These are phyloP conservation scores for Thraustochytrium sp. DNA, from an alignment of 352 stramenopile species.

Conservation along the genomic window DNA sequence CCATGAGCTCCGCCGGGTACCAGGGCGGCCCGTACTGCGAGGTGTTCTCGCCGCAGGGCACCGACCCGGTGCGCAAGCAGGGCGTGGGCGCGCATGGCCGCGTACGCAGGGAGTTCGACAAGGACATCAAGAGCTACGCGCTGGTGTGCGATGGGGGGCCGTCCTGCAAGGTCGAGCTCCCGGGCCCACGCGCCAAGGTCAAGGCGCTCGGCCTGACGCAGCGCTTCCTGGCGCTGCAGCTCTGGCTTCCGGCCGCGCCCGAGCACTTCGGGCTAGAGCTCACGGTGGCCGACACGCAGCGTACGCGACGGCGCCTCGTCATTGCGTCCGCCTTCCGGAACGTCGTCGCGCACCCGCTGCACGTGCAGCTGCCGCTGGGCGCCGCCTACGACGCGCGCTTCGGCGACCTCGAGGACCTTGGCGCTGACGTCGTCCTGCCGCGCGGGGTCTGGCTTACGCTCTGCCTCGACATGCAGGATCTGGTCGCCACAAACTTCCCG, in stretches of 20 bases:
- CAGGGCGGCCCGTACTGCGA: slow-evolving; percentile 50
- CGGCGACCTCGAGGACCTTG: neutral
- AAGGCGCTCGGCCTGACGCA: slow-evolving; percentile 60
- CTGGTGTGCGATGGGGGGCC: slow-evolving; percentile 65
- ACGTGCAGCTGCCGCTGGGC: slow-evolving; percentile 40
- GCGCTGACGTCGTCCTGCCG: neutral
- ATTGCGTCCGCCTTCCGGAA: slow-evolving; percentile 70
- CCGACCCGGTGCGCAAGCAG: slow-evolving; percentile 62
- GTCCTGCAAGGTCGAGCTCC: slow-evolving; percentile 69
- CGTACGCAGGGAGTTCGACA: slow-evolving; percentile 64
- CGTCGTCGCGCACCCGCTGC: slow-evolving; percentile 49
- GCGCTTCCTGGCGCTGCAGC: slow-evolving; percentile 65
- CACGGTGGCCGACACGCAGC: slow-evolving; percentile 66
- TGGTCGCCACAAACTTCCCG: slow-evolving; percentile 2
- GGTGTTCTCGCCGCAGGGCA: slow-evolving; percentile 68
- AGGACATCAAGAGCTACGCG: slow-evolving; percentile 65
- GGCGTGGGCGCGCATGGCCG: slow-evolving; percentile 68
- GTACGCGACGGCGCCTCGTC: slow-evolving; percentile 65
- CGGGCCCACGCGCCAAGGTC: slow-evolving; percentile 6
- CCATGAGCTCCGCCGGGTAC: slow-evolving; percentile 10
- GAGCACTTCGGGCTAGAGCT: slow-evolving; percentile 68
- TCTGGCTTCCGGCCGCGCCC: slow-evolving; percentile 58
- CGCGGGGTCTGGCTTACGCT: slow-evolving; percentile 20
- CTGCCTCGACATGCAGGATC: slow-evolving; percentile 23
- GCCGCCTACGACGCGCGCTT: neutral